These are phyloP conservation scores for Diaporthe helianthi DNA, from an alignment of 2,329 filamentous ascomycete genomes.

Conservation along the genomic window DNA sequence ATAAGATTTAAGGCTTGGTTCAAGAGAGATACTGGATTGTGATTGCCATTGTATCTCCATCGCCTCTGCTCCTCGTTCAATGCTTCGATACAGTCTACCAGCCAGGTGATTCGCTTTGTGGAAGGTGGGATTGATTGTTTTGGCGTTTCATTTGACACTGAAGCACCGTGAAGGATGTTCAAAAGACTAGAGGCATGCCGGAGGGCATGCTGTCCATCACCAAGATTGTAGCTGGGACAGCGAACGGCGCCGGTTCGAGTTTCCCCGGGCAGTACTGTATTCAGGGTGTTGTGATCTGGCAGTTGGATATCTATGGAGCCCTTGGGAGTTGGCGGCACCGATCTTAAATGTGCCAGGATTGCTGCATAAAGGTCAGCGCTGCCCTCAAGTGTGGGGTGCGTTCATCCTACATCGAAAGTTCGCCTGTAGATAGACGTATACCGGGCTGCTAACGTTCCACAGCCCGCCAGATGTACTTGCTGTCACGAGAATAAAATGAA, in stretches of 20 bases:
- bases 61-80: slow-evolving; percentile 50
- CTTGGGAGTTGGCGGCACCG: background rate
- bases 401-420: slow-evolving; percentile 53
- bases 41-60: slow-evolving; percentile 44
- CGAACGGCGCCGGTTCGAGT: slow-evolving; percentile 37
- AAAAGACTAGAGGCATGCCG: slow-evolving; percentile 55
- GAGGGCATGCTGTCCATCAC: slow-evolving; percentile 51
- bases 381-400: slow-evolving; percentile 37
- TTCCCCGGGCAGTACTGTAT: slow-evolving; percentile 41
- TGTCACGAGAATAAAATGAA: slow-evolving; percentile 55
- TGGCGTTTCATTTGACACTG: slow-evolving; percentile 44
- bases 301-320: slow-evolving; percentile 42
- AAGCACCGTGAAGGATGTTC: slow-evolving; percentile 51
- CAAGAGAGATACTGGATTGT: slow-evolving; percentile 46
- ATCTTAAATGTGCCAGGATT: slow-evolving; percentile 36
- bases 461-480: slow-evolving; percentile 52
- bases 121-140: slow-evolving; percentile 46
- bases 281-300: slow-evolving; percentile 46
- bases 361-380: slow-evolving; percentile 34
- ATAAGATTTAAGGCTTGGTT: slow-evolving; percentile 43
- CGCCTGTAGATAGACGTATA: slow-evolving; percentile 58
- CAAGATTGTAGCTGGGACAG: slow-evolving; percentile 51
- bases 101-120: slow-evolving; percentile 53
- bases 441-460: slow-evolving; percentile 54
- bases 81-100: slow-evolving; percentile 56